Conservation (phyloP, 208 protist species). For the Blechomonas ayalai region DNA sequence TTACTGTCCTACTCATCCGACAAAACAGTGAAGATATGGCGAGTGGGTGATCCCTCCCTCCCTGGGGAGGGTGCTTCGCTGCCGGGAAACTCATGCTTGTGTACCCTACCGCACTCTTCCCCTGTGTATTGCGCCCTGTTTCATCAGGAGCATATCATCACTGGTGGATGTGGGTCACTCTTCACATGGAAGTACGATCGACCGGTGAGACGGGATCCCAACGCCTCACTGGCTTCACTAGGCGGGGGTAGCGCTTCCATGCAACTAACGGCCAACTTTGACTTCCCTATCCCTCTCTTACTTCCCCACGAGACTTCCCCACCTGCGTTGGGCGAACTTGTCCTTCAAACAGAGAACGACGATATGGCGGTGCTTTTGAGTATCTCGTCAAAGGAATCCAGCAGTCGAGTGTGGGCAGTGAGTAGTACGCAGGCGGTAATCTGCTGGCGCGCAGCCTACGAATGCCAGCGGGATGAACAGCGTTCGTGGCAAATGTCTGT, state of each 20-base stretch:
- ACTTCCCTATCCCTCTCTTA: conserved; percentile 1
- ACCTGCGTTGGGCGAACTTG: conserved; percentile 12
- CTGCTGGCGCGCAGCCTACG: conserved; percentile 54
- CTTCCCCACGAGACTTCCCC: too few relatives aligned
- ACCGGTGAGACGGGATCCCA: conserved; percentile 3
- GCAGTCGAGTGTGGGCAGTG: conserved; percentile 67
- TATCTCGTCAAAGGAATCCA: conserved; percentile 38
- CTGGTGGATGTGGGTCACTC: conserved; percentile 61
- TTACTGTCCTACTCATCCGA: conserved; percentile 72
- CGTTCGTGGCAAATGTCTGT: conserved; percentile 51
- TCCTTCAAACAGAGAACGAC: conserved; percentile 14
- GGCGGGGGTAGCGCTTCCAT: too few relatives aligned
- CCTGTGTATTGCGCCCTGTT: conserved; percentile 66
- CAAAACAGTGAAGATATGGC: conserved; percentile 63
- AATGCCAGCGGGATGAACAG: conserved; percentile 11
- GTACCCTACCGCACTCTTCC: conserved; percentile 51
- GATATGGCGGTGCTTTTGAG: conserved; percentile 30
- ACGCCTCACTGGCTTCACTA: too few relatives aligned
- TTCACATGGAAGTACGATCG: conserved; percentile 48
- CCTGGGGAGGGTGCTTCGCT: background rate
- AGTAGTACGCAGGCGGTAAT: conserved; percentile 45
- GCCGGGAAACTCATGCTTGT: conserved; percentile 19
- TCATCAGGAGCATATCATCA: conserved; percentile 64
- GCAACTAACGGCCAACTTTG: conserved; percentile 23
- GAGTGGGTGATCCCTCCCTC: conserved; percentile 1